These are phyloP conservation scores for Mucor indicus DNA, from an alignment of 371 early-diverging fungal species.

Conservation along the genomic window DNA sequence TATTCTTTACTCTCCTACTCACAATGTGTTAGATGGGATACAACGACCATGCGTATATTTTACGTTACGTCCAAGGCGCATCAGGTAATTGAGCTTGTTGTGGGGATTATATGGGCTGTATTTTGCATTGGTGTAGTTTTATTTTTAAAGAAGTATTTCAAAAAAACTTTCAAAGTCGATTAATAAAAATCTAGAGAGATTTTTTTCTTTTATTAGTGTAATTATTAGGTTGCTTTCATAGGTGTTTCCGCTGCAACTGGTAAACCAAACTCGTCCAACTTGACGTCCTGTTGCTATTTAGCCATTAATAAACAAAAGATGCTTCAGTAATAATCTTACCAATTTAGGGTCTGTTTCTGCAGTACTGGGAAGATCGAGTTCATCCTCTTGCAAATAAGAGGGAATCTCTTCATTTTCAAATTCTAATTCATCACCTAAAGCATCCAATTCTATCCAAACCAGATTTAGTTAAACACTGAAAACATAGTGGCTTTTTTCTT, in stretches of 20 bases:
- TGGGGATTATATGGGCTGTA: slow-evolving; percentile 54
- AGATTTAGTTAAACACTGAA: too few species aligned
- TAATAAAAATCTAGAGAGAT: neutral
- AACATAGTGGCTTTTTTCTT: neutral
- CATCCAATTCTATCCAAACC: slow-evolving; percentile 93
- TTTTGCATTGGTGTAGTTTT: slow-evolving; percentile 32
- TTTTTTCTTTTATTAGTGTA: neutral
- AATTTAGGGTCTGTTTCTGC: slow-evolving; percentile 51
- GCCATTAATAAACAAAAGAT: neutral
- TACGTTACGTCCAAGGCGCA: slow-evolving; percentile 48
- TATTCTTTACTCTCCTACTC: neutral
- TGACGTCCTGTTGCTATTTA: slow-evolving; percentile 27
- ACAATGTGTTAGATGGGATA: slow-evolving; percentile 43
- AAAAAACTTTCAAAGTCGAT: slow-evolving; percentile 44
- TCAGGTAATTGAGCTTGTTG: slow-evolving; percentile 59
- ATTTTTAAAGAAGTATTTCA: slow-evolving; percentile 33
- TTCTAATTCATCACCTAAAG: slow-evolving; percentile 85
- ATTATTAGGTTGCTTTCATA: slow-evolving; percentile 43
- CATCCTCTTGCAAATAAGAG: slow-evolving; percentile 61
- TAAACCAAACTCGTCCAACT: slow-evolving; percentile 59
- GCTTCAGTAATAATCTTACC: slow-evolving; percentile 16
- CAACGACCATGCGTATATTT: slow-evolving; percentile 57
- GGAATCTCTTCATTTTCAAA: slow-evolving; percentile 80
- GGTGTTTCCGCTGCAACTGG: slow-evolving; percentile 47
- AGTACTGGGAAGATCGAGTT: slow-evolving; percentile 46